Conservation (phyloP, 345 rosid species). For the Populus simonii region DNA sequence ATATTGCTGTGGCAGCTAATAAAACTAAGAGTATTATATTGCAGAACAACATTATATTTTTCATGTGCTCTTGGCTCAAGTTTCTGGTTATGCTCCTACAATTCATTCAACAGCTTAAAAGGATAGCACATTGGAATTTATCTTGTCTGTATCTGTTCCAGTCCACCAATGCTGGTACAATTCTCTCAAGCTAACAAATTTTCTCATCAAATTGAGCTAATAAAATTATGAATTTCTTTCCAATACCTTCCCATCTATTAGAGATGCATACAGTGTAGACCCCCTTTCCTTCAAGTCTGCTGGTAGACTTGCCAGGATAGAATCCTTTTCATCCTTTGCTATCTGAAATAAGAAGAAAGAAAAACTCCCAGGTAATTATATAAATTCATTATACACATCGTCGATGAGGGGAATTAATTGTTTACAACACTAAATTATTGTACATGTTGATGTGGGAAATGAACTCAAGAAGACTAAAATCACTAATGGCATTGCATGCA, state of each 20-base stretch:
- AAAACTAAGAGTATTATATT: background rate
- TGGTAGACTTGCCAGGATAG: conserved; percentile 72
- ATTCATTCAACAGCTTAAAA: too few species aligned
- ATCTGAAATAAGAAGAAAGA: conserved; percentile 41
- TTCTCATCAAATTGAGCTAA: too few species aligned
- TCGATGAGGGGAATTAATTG: too few species aligned
- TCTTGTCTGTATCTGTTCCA: too few species aligned
- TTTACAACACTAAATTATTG: background rate
- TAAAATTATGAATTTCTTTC: background rate
- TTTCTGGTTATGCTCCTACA: conserved; percentile 14
- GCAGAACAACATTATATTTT: background rate
- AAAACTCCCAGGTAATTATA: background rate
- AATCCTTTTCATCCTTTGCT: conserved; percentile 69
- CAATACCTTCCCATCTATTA: conserved; percentile 74
- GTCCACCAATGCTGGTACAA: too few species aligned
- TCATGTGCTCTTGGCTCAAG: background rate
- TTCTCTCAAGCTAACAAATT: too few species aligned
- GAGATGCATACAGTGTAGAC: conserved; percentile 57
- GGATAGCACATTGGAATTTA: background rate
- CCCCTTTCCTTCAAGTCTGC: conserved; percentile 69
- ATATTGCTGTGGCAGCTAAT: background rate
- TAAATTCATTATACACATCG: too few species aligned
- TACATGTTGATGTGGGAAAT: background rate
- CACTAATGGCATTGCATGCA: background rate
- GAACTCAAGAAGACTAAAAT: background rate